Evolutionary conservation across 78 protist genomes (phyloP).

Genomic region (Fonticula alba): DNA sequence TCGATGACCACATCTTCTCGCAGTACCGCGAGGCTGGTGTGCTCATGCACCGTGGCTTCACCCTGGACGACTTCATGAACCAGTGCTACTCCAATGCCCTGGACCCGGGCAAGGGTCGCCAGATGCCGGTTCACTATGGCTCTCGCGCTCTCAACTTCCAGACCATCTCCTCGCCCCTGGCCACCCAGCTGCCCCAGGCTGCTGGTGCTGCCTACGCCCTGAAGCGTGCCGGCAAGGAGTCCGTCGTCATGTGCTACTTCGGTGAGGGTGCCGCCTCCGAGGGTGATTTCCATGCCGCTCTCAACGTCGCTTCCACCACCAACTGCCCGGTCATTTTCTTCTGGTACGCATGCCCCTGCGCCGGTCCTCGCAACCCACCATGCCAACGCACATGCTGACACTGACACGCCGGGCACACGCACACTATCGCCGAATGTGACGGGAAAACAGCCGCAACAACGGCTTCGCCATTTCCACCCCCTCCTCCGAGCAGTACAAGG

Average conservation of each 20-base stretch:
- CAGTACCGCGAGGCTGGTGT: slow-evolving; percentile 82
- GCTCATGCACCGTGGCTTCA: slow-evolving; percentile 71
- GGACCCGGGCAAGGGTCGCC: slow-evolving; percentile 83
- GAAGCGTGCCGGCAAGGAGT: slow-evolving; percentile 29
- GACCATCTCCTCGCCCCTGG: slow-evolving; percentile 77
- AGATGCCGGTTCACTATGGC: slow-evolving; percentile 93
- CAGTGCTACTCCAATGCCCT: slow-evolving; percentile 57
- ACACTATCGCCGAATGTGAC: too few species aligned
- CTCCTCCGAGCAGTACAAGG: slow-evolving; percentile 75
- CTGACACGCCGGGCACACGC: too few species aligned
- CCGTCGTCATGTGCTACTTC: slow-evolving; percentile 61
- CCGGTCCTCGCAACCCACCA: neutral
- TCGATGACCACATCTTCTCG: slow-evolving; percentile 53
- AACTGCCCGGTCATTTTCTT: slow-evolving; percentile 66
- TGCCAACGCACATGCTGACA: too few species aligned
- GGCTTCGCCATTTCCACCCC: slow-evolving; percentile 91
- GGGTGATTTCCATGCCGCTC: slow-evolving; percentile 88
- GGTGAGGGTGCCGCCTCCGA: slow-evolving; percentile 97
- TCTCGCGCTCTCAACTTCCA: slow-evolving; percentile 60
- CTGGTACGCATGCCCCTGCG: slow-evolving; percentile 45
- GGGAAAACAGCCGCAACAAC: slow-evolving; percentile 75
- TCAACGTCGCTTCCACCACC: slow-evolving; percentile 81
- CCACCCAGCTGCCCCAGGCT: slow-evolving; percentile 78
- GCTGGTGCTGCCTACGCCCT: slow-evolving; percentile 76
- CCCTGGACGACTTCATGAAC: slow-evolving; percentile 42